Evolutionary conservation across 2,329 filamentous ascomycete genomes (phyloP).

Genomic region (Phyllosticta citribraziliensis): DNA sequence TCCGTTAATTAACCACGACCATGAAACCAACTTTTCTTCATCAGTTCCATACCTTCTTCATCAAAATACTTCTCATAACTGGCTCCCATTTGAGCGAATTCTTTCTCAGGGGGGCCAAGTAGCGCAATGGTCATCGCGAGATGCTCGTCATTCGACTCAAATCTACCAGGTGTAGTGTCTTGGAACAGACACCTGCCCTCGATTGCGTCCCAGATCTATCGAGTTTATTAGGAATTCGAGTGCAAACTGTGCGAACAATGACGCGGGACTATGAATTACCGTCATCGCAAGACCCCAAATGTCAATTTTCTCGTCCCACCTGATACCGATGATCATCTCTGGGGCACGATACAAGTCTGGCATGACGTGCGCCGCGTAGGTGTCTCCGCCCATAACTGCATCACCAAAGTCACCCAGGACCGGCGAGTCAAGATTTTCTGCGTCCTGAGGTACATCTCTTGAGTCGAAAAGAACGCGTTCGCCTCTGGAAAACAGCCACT

Average conservation of each 20-base stretch:
- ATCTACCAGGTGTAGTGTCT: not conserved
- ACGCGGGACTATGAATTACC: not conserved
- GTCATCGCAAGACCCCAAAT: not conserved
- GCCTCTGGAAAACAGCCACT: not conserved
- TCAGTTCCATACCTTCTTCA: not conserved
- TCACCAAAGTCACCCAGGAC: not conserved
- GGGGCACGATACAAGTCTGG: not conserved
- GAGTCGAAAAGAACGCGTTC: not conserved
- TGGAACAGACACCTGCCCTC: not conserved
- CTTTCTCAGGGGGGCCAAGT: not conserved
- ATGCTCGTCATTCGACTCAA: not conserved
- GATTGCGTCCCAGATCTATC: not conserved
- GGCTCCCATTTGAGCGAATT: not conserved
- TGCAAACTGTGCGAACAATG: too few species aligned
- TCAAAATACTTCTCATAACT: not conserved
- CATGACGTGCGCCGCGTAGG: not conserved
- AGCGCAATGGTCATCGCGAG: not conserved
- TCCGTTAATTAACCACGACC: too few species aligned
- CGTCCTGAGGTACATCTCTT: not conserved
- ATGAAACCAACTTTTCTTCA: too few species aligned
- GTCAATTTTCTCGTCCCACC: not conserved
- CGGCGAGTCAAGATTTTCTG: not conserved
- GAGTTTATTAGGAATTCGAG: too few species aligned
- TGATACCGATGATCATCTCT: not conserved
- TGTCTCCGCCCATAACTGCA: not conserved